Evolutionary conservation across 148 eudicot species (phyloP), one percentile per base, ranked within the genome.

Genomic region (Pouteria glomerata): DNA sequence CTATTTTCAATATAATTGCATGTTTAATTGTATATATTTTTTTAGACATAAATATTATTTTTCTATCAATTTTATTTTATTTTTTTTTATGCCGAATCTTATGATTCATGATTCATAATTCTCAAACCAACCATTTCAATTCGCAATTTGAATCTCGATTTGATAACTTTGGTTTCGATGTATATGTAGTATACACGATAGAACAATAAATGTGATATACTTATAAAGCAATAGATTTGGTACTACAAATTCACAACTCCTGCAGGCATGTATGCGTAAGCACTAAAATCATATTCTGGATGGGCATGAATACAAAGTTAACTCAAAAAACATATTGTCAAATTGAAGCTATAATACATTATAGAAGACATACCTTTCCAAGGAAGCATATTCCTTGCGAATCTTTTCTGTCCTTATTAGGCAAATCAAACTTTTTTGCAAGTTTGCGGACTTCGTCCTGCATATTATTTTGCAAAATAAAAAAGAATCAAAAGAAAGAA

Each of bases 301-400:
- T 58, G n/a, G 57, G 39, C 51, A 61, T 27, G 30, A 23, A 73
- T 39, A 18, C 37, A 39, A 2, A 14, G 56, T n/a, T 56, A 21
- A 31, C 23, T 21, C 35, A 27, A 56, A 26, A 39, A 41, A 53
- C 16, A 41, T 29, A 52, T 50, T 24, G 12, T 1, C 24, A 18
- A 37, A n/a, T n/a, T 30, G 11, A 44, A 53, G 2, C 11, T 1
- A 0, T 16, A 41, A 18, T 3, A 23, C n/a, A 37, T n/a, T 24
- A 42, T 33, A 33, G 56, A 45, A 61, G 57, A 59, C 72, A 70
- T 83, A 95, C 99, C 92, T 95, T 95, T 63, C 99, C 99, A 62
- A 95, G 99, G 82, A 95, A 95, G 83, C 99, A 91, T 71, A 95
- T 95, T 63, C 99, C 99, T 78, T 91, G 99, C 48, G 99, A 95